phyloP scores from a whole-genome alignment of 2,329 filamentous ascomycete species.

The Scedosporium aurantiacum region DNA sequence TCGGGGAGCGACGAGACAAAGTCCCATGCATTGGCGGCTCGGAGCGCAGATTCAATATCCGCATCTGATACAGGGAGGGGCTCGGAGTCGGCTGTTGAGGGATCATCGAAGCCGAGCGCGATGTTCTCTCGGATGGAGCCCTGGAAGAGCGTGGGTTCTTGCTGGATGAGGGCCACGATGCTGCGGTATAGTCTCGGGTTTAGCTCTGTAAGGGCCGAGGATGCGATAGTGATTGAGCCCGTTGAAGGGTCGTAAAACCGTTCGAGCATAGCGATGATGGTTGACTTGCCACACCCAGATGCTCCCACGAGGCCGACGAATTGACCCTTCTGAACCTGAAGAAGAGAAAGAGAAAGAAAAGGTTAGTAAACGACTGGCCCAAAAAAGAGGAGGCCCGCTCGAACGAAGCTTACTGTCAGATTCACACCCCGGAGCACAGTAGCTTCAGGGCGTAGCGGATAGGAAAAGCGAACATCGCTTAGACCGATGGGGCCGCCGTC shows the following conservation, averaged over 20 bases:
- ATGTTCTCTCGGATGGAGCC: slow-evolving; percentile 47
- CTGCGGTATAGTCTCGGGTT: slow-evolving; percentile 21
- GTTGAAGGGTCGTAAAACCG: slow-evolving; percentile 29
- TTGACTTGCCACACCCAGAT: slow-evolving; percentile 50
- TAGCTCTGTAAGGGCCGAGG: slow-evolving; percentile 17
- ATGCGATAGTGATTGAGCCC: slow-evolving; percentile 19
- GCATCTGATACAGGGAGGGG: slow-evolving; percentile 17
- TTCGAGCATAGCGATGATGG: slow-evolving; percentile 41
- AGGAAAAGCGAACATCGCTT: slow-evolving; percentile 43
- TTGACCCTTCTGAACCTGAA: slow-evolving; percentile 29
- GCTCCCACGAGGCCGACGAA: slow-evolving; percentile 46
- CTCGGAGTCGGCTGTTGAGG: not conserved
- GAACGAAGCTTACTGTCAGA: slow-evolving; percentile 31
- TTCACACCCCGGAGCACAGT: slow-evolving; percentile 27
- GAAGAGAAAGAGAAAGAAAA: not conserved
- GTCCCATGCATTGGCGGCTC: slow-evolving; percentile 43
- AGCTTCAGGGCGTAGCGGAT: slow-evolving; percentile 31
- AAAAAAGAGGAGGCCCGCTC: slow-evolving; percentile 46
- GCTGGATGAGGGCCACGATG: slow-evolving; percentile 28
- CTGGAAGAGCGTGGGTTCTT: slow-evolving; percentile 31
- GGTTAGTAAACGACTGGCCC: not conserved
- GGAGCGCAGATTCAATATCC: slow-evolving; percentile 36
- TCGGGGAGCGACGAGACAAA: slow-evolving; percentile 46
- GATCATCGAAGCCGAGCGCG: slow-evolving; percentile 29
- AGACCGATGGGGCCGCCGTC: slow-evolving; percentile 27